Evolutionary conservation across 2,329 filamentous ascomycete genomes (phyloP).

Genomic region (Fusarium palustre): DNA sequence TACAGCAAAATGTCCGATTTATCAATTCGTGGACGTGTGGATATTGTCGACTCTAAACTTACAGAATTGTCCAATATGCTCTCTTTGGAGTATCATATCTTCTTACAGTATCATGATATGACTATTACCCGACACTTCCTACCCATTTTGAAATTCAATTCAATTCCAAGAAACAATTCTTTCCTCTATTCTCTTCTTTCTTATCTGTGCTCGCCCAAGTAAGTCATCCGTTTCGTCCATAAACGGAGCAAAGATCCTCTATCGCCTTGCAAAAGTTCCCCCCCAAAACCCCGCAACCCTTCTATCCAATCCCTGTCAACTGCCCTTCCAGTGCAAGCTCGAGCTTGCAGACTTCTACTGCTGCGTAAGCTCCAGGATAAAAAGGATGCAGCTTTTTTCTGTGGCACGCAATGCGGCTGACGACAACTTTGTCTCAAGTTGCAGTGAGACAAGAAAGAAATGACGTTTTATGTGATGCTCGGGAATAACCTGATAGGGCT

Average conservation of each 20-base stretch:
- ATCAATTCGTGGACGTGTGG: neutral
- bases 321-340: slow-evolving; percentile 25
- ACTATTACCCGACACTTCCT: neutral
- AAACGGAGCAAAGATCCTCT: slow-evolving; percentile 24
- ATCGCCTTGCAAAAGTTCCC: slow-evolving; percentile 38
- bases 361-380: slow-evolving; percentile 34
- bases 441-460: slow-evolving; percentile 1
- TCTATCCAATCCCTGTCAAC: slow-evolving; percentile 6
- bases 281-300: slow-evolving; percentile 20
- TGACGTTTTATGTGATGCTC: slow-evolving; percentile 15
- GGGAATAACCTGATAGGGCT: slow-evolving; percentile 20
- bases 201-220: slow-evolving; percentile 5
- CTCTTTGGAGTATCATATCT: neutral
- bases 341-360: slow-evolving; percentile 1
- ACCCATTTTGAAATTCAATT: neutral
- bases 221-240: neutral
- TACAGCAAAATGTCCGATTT: slow-evolving; percentile 15
- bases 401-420: slow-evolving; percentile 19
- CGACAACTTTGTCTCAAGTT: slow-evolving; percentile 17
- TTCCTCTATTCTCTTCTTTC: slow-evolving; percentile 5
- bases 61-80: neutral
- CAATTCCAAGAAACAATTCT: neutral
- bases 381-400: slow-evolving; percentile 21
- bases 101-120: neutral
- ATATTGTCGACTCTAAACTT: neutral